Evolutionary conservation across 352 stramenopile species (phyloP), one percentile per base, ranked within the genome.

Genomic region (Albugo candida): DNA sequence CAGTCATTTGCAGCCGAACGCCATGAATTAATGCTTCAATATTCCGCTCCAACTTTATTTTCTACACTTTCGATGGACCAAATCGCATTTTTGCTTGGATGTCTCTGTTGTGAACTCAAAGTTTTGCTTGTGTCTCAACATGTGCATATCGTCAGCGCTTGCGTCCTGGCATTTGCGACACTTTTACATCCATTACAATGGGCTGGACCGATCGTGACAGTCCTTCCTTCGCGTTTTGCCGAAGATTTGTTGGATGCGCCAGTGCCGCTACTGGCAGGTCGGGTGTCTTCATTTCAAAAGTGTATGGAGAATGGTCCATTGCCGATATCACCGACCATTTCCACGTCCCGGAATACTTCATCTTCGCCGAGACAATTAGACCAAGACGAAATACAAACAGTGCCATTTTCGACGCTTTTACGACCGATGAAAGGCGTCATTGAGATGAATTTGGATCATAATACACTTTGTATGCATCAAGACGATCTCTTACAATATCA

Each of bases 401-500:
- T 31, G 24, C 24, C 24, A 31, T 81, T 77, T 36, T 81, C 70
- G 18, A 81, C 71, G 18, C 50, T 82, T 19, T 61, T 59, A 4
- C 55, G 51, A 12, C 66, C 73, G 11, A 83, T 85, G 63, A 61
- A 60, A 12, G 71, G 72, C 13, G 68, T 88, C 12, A 80, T 85
- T 43, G 69, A 85, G 51, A 81, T 88, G 63, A 75, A 82, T 38
- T 78, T 88, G 67, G 76, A 88, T 49, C 61, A 76, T 24, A 82
- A 85, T 51, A 64, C 67, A 16, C 44, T 88, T 2, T 63, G 67
- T 27, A 83, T 88, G 70, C 70, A 88, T 45, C 67, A 81, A 49
- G 70, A 85, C 36, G 72, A 88, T 47, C 39, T 85, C 31, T 55
- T 67, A 56, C 60, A 57, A 13, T 82, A 83, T 49, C 76, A 88